Percentiles rank a stretch among this genome's conserved stretches.
These are phyloP conservation scores for Gamarada debralockiae DNA, from an alignment of 495 filamentous ascomycete genomes.

Conservation along the genomic window DNA sequence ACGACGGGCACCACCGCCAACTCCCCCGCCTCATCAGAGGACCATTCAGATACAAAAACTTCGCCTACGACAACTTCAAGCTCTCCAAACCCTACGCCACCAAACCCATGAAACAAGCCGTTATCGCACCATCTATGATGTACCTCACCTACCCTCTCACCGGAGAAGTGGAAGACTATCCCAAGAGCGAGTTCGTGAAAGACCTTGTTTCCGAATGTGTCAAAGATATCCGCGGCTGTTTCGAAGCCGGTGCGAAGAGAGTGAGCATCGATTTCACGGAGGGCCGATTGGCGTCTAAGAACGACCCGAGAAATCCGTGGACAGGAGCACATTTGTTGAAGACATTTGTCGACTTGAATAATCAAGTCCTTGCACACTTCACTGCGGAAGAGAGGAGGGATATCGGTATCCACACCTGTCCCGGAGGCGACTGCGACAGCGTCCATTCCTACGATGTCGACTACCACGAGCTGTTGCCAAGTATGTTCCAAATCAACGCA, in stretches of 20 bases:
- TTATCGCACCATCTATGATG: constrained; percentile 41
- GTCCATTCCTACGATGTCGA: constrained; percentile 39
- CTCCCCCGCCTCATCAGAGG: constrained; percentile 34
- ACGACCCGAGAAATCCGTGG: constrained; percentile 41
- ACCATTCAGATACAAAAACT: constrained; percentile 37
- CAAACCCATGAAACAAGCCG: constrained; percentile 36
- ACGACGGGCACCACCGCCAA: constrained; percentile 40
- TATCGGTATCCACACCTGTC: constrained; percentile 41
- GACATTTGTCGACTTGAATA: constrained; percentile 38
- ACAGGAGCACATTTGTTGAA: constrained; percentile 34
- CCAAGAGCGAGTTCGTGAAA: constrained; percentile 32
- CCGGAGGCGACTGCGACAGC: constrained; percentile 40
- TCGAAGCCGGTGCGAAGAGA: constrained; percentile 35
- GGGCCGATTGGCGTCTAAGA: constrained; percentile 35
- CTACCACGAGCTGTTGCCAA: constrained; percentile 35
- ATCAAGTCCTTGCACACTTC: constrained; percentile 35
- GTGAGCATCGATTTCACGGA: constrained; percentile 43
- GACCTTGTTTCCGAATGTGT: constrained; percentile 42
- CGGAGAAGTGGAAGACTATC: constrained; percentile 32
- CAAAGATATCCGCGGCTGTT: constrained; percentile 40
- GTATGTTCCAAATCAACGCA: constrained; percentile 39
- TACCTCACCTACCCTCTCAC: constrained; percentile 39
- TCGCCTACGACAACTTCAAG: constrained; percentile 37
- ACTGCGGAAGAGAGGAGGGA: constrained; percentile 31
- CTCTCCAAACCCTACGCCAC: constrained; percentile 29